Conservation (phyloP, 192 early-diverging fungal genomes). For the Kappamyces sp. region DNA sequence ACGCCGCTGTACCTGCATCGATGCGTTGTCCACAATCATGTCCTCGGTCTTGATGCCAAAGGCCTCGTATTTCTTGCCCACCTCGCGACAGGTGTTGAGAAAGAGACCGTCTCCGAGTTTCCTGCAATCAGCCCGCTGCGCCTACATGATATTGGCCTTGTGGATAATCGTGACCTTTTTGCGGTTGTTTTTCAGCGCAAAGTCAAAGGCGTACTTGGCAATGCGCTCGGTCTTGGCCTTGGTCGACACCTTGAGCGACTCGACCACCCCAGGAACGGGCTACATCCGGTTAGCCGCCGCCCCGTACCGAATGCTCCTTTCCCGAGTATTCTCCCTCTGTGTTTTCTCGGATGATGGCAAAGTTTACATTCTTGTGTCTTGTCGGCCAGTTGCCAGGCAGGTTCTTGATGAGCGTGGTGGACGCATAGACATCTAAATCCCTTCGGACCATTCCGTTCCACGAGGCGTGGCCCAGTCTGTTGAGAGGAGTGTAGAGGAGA, state of each 20-base stretch:
- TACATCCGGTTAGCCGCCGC: conserved; percentile 18
- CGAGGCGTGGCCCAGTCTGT: conserved; percentile 80
- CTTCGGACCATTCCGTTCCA: conserved; percentile 96
- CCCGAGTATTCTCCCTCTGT: conserved; percentile 99
- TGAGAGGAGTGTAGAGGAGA: conserved; percentile 74
- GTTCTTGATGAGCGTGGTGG: conserved; percentile 87
- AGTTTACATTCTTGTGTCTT: conserved; percentile 90
- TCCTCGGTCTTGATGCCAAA: conserved; percentile 89
- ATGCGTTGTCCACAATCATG: conserved; percentile 99
- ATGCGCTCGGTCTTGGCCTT: conserved; percentile 97
- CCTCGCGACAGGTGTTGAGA: conserved; percentile 92
- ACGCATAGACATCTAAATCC: conserved; percentile 98
- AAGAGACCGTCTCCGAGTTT: conserved; percentile 98
- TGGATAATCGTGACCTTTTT: conserved; percentile 99
- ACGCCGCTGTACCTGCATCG: conserved; percentile 73
- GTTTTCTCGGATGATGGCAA: conserved; percentile 99
- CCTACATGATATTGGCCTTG: conserved; percentile 99
- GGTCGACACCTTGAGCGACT: conserved; percentile 97
- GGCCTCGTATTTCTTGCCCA: conserved; percentile 86
- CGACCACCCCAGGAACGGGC: conserved; percentile 96
- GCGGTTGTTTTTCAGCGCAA: conserved; percentile 91
- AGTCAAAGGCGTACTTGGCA: conserved; percentile 97
- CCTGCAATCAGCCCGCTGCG: conserved; percentile 31
- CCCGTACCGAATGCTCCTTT: conserved; percentile 80
- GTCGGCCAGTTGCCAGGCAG: conserved; percentile 70